These are phyloP conservation scores for Annona squamosa DNA, from an alignment of 164 flowering plant genomes.

Conservation along the genomic window DNA sequence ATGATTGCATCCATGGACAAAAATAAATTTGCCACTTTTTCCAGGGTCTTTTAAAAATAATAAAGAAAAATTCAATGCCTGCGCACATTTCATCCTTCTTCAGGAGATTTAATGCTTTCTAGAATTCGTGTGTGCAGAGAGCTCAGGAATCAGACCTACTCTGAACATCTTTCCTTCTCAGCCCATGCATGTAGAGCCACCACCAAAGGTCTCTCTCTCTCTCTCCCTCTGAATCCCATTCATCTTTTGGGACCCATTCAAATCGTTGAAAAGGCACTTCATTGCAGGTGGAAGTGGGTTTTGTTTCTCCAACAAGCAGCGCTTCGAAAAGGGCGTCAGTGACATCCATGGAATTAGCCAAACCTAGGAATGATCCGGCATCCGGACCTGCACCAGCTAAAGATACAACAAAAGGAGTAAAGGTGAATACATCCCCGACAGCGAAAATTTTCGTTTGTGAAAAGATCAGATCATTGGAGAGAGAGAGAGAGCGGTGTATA, in stretches of 20 bases:
- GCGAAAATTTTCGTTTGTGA: background rate
- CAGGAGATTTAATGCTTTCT: constrained; percentile 5
- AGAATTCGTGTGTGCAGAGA: constrained; percentile 38
- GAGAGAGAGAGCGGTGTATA: background rate
- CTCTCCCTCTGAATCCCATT: background rate
- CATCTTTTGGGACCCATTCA: background rate
- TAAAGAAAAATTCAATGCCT: no score
- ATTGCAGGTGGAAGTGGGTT: constrained; percentile 38
- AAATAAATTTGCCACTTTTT: constrained; percentile 1
- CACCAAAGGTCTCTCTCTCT: constrained; percentile 27
- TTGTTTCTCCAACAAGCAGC: constrained; percentile 38
- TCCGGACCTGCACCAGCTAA: constrained; percentile 45
- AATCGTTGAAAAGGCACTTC: background rate
- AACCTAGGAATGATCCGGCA: constrained; percentile 36
- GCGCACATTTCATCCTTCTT: background rate
- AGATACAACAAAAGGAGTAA: constrained; percentile 45
- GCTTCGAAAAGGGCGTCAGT: constrained; percentile 66
- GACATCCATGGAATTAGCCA: constrained; percentile 66
- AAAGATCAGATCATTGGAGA: background rate
- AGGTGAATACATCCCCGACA: background rate
- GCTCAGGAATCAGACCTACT: constrained; percentile 76
- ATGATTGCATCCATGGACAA: constrained; percentile 9
- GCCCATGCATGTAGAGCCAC: constrained; percentile 95
- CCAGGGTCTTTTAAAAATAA: background rate
- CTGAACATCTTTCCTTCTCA: constrained; percentile 97